Evolutionary conservation across 805 yeast species (phyloP).

Genomic region (Sugiyamaella marilandica): DNA sequence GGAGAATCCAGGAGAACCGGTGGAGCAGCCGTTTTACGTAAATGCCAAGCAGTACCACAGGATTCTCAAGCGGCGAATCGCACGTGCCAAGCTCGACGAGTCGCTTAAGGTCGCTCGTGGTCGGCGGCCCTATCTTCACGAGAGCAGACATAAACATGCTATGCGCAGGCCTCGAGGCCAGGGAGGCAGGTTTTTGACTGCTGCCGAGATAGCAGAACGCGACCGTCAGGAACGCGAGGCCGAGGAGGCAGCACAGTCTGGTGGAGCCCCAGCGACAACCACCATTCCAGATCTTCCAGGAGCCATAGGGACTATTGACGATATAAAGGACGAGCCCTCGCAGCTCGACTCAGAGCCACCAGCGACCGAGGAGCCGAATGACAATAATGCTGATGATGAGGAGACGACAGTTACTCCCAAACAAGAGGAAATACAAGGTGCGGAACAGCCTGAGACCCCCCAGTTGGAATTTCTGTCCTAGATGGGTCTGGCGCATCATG

Average conservation of each 20-base stretch:
- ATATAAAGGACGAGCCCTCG: neutral
- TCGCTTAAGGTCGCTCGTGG: conserved; percentile 81
- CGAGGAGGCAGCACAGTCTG: conserved; percentile 15
- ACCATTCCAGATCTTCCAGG: conserved; percentile 1
- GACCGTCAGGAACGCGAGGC: conserved; percentile 39
- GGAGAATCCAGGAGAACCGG: conserved; percentile 15
- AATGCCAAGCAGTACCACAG: conserved; percentile 98
- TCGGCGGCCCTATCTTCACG: conserved; percentile 90
- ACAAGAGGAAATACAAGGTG: neutral
- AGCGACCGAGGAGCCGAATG: neutral
- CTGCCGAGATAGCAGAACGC: conserved; percentile 69
- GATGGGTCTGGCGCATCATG: neutral
- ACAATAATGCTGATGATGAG: neutral
- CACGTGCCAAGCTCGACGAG: conserved; percentile 90
- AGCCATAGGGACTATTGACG: neutral
- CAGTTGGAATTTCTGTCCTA: neutral
- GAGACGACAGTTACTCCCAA: neutral
- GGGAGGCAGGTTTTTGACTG: conserved; percentile 95
- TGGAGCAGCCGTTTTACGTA: conserved; percentile 92
- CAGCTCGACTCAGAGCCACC: neutral
- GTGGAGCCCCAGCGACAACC: neutral
- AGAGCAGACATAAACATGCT: conserved; percentile 96
- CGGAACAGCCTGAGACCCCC: neutral
- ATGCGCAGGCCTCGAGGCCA: conserved; percentile 99
- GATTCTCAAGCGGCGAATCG: conserved; percentile 85